Conservation (phyloP, 495 filamentous ascomycete species). For the Daldinia grandis region DNA sequence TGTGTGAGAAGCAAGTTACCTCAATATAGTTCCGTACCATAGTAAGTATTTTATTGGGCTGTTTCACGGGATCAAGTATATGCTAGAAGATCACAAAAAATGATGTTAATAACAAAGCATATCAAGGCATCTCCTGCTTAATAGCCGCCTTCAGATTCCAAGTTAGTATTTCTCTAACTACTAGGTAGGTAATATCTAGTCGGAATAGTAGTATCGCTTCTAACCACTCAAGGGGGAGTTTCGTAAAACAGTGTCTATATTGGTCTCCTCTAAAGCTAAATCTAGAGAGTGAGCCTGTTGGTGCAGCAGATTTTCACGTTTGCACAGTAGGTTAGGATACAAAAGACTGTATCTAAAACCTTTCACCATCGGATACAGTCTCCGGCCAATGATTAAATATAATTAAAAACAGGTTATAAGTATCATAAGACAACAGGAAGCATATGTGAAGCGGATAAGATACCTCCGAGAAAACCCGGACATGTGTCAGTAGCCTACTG, state of each 20-base stretch:
- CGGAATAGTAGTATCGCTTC: too few species aligned
- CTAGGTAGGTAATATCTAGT: too few species aligned
- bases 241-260: neutral
- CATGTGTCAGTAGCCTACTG: neutral
- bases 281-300: neutral
- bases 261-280: neutral
- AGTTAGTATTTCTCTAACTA: too few species aligned
- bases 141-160: too few species aligned
- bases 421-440: neutral
- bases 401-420: neutral
- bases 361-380: neutral
- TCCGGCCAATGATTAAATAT: neutral
- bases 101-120: too few species aligned
- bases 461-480: neutral
- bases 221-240: too few species aligned
- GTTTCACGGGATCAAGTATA: too few species aligned
- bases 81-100: too few species aligned
- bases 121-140: too few species aligned
- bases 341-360: neutral
- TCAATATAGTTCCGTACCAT: too few species aligned
- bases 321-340: neutral
- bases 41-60: too few species aligned
- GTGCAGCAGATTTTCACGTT: neutral
- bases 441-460: neutral
- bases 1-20: too few species aligned